These are phyloP conservation scores for Magnaporthiopsis rhizophila DNA, from an alignment of 2,329 filamentous ascomycete species.

Conservation along the genomic window DNA sequence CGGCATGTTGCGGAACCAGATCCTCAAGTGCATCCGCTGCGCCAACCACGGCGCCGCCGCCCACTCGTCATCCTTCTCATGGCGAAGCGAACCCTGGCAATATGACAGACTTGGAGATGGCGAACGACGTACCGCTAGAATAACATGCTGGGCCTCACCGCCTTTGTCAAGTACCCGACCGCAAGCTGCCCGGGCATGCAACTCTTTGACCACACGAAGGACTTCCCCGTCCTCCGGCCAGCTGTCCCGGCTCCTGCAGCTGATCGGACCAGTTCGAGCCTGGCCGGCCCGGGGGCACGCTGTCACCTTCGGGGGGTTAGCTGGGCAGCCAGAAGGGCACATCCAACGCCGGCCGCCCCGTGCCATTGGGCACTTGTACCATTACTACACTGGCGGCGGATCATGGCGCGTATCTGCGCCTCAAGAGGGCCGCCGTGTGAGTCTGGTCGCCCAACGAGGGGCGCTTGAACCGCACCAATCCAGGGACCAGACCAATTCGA, in stretches of 20 bases:
- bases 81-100: conserved; percentile 24
- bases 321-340: conserved; percentile 16
- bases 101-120: conserved; percentile 22
- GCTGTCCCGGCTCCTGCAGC: conserved; percentile 12
- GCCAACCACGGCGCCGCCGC: conserved; percentile 28
- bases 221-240: conserved; percentile 20
- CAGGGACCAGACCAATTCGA: conserved; percentile 23
- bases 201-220: conserved; percentile 20
- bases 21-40: conserved; percentile 32
- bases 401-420: conserved; percentile 26
- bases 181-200: conserved; percentile 21
- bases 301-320: conserved; percentile 22
- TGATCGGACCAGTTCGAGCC: conserved; percentile 24
- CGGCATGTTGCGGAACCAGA: conserved; percentile 31
- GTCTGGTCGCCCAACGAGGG: conserved; percentile 22
- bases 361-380: conserved; percentile 25
- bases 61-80: conserved; percentile 28
- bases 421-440: conserved; percentile 22
- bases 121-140: conserved; percentile 20
- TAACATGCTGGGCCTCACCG: conserved; percentile 21
- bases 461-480: conserved; percentile 20
- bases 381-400: conserved; percentile 27
- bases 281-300: conserved; percentile 17
- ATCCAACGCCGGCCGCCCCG: conserved; percentile 12
- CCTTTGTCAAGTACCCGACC: conserved; percentile 18